A percentile compares a stretch with the other conserved stretches of the same genome.
phyloP scores from a whole-genome alignment of 805 yeast genomes.

The Kluyveromyces aestuarii region DNA sequence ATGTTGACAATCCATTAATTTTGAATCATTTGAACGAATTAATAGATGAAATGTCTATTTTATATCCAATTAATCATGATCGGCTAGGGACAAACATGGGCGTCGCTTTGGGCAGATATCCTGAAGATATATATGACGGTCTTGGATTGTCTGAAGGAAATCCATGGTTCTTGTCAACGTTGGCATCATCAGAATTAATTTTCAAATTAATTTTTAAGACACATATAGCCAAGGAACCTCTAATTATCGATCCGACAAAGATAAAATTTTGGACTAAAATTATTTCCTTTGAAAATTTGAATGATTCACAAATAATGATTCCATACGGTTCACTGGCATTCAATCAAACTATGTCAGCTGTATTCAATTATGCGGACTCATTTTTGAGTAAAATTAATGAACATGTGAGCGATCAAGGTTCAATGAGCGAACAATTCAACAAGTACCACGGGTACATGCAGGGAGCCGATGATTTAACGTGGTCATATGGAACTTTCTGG shows the following conservation, averaged over 20 bases:
- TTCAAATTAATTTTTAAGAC: slow-evolving; percentile 45
- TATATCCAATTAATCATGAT: slow-evolving; percentile 69
- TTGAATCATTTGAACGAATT: slow-evolving; percentile 56
- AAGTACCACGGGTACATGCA: slow-evolving; percentile 72
- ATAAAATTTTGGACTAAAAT: slow-evolving; percentile 21
- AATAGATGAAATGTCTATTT: slow-evolving; percentile 55
- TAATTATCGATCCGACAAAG: slow-evolving; percentile 30
- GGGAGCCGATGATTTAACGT: slow-evolving; percentile 82
- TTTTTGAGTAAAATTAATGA: slow-evolving; percentile 49
- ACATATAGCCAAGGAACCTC: slow-evolving; percentile 32
- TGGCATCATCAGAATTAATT: slow-evolving; percentile 56
- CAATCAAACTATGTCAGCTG: slow-evolving; percentile 34
- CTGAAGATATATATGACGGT: slow-evolving; percentile 87
- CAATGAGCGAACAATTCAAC: slow-evolving; percentile 88
- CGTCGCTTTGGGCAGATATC: slow-evolving; percentile 81
- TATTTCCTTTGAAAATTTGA: slow-evolving; percentile 7
- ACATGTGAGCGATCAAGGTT: slow-evolving; percentile 52
- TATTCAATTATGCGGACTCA: slow-evolving; percentile 56
- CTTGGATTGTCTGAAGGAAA: slow-evolving; percentile 65
- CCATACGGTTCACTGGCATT: slow-evolving; percentile 34
- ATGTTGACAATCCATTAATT: slow-evolving; percentile 46
- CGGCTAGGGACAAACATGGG: slow-evolving; percentile 33
- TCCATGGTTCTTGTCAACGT: slow-evolving; percentile 85
- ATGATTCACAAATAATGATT: slow-evolving; percentile 11
- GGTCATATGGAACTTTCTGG: slow-evolving; percentile 82